Percentiles rank a stretch among this genome's conserved stretches.
These are phyloP conservation scores for Pleurotus giganteus DNA, from an alignment of 768 basidiomycete species.

Conservation along the genomic window DNA sequence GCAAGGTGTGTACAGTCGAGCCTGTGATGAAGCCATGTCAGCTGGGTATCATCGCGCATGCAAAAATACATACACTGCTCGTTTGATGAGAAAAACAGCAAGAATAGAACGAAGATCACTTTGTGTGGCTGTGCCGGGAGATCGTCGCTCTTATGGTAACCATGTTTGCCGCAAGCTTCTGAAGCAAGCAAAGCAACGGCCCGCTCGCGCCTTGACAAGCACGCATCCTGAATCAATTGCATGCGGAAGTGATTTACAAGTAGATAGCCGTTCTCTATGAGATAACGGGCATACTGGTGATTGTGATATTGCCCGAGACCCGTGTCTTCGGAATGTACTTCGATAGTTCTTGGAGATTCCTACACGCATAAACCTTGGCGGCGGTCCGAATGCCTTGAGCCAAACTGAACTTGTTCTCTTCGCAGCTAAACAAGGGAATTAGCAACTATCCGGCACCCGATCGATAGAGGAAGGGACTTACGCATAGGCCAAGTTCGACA, in stretches of 20 bases:
- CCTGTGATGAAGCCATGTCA: constrained; percentile 31
- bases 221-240: no score
- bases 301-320: no score
- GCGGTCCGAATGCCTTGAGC: neutral
- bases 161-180: neutral
- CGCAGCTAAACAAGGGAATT: neutral
- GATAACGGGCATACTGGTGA: no score
- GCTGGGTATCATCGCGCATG: constrained; percentile 1
- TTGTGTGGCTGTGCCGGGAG: neutral
- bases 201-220: no score
- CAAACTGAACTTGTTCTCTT: neutral
- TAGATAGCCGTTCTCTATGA: no score
- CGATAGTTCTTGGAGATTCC: neutral
- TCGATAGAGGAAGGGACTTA: neutral
- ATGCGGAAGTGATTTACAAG: no score
- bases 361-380: neutral
- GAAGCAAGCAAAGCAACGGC: neutral
- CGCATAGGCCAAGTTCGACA: neutral
- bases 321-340: neutral
- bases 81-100: constrained; percentile 13
- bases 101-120: constrained; percentile 9
- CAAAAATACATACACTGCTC: constrained; percentile 44
- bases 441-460: neutral
- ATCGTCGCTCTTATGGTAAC: neutral
- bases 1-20: constrained; percentile 12